Percentiles rank a stretch among this genome's conserved stretches.
phyloP scores from a whole-genome alignment of 768 basidiomycete species.

The Zangia roseola region DNA sequence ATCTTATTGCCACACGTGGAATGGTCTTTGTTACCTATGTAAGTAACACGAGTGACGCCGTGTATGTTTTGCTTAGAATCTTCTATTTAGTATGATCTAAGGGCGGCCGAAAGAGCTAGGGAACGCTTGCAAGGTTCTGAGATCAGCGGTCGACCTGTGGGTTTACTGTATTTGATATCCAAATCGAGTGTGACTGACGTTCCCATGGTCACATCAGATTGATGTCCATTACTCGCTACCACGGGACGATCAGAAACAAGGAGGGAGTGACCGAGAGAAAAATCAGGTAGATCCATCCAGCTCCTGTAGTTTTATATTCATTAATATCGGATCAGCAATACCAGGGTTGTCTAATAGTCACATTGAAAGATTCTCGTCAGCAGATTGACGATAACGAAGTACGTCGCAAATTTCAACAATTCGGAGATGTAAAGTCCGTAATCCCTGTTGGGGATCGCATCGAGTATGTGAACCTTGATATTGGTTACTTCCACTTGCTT shows the following conservation, averaged over 20 bases:
- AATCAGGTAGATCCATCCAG: slow-evolving; percentile 62
- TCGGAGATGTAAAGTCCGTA: slow-evolving; percentile 87
- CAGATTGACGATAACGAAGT: slow-evolving; percentile 84
- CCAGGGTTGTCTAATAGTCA: slow-evolving; percentile 83
- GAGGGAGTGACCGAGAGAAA: slow-evolving; percentile 61
- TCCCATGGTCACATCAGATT: slow-evolving; percentile 54
- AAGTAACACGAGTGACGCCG: slow-evolving; percentile 39
- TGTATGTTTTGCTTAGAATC: slow-evolving; percentile 11
- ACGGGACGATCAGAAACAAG: slow-evolving; percentile 74
- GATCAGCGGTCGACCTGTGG: slow-evolving; percentile 84
- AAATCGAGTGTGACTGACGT: slow-evolving; percentile 3
- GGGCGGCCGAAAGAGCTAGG: slow-evolving; percentile 89
- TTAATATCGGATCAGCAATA: slow-evolving; percentile 48
- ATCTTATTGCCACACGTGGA: slow-evolving; percentile 90
- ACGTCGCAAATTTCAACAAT: slow-evolving; percentile 80
- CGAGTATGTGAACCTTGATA: slow-evolving; percentile 43
- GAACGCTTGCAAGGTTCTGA: slow-evolving; percentile 88
- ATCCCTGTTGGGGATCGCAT: slow-evolving; percentile 59
- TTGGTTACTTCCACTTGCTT: neutral
- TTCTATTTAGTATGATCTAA: slow-evolving; percentile 75
- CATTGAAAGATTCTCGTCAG: slow-evolving; percentile 69
- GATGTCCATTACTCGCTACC: slow-evolving; percentile 98
- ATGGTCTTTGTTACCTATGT: slow-evolving; percentile 99
- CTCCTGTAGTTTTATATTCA: neutral
- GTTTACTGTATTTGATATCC: slow-evolving; percentile 31